A percentile compares a stretch with the other conserved stretches of the same genome.
Conservation (phyloP, 805 yeast genomes). For the Metschnikowia kofuensis region DNA sequence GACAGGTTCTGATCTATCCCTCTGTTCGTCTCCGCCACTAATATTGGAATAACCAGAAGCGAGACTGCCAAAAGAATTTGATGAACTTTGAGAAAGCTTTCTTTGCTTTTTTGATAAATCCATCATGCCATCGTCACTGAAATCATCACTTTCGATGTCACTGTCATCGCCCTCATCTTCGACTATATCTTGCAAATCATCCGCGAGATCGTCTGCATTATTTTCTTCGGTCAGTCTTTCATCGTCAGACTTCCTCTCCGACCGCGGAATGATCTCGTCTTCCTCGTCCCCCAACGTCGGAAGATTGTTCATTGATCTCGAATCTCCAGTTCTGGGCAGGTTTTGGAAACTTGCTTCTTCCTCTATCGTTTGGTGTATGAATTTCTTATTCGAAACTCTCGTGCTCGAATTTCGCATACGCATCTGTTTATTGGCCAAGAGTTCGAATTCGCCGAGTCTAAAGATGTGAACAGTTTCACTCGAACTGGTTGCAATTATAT, state of each 20-base stretch:
- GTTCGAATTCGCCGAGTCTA: constrained; percentile 57
- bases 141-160: constrained; percentile 29
- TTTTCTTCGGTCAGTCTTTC: background rate
- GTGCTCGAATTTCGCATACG: constrained; percentile 12
- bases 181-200: constrained; percentile 20
- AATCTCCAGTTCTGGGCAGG: background rate
- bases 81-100: constrained; percentile 39
- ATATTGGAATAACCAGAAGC: constrained; percentile 26
- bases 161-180: constrained; percentile 24
- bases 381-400: constrained; percentile 9
- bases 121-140: constrained; percentile 23
- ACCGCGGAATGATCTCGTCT: background rate
- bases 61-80: constrained; percentile 32
- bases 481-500: constrained; percentile 80
- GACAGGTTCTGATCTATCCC: constrained; percentile 51
- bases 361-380: constrained; percentile 25
- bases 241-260: background rate
- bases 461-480: constrained; percentile 93
- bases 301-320: background rate
- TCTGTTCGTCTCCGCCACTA: constrained; percentile 20
- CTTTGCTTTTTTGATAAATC: constrained; percentile 30
- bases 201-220: constrained; percentile 18
- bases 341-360: constrained; percentile 19
- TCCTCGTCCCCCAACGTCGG: constrained; percentile 6
- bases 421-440: constrained; percentile 37